A percentile compares a stretch with the other conserved stretches of the same genome.
phyloP scores from a whole-genome alignment of 805 yeast species.

The Cyberlindnera samutprakarnensis region DNA sequence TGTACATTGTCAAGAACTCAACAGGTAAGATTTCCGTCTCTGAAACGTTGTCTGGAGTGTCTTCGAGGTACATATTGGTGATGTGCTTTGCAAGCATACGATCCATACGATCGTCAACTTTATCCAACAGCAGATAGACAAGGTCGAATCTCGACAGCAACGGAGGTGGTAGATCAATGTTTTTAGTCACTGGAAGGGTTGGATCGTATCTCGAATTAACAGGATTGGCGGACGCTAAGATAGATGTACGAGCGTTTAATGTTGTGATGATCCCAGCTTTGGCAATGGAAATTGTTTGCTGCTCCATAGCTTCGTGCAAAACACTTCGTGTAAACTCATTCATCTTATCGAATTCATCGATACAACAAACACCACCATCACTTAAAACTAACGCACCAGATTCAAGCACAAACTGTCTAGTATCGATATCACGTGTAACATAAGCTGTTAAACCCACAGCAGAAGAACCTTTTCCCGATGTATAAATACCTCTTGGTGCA shows the following conservation, averaged over 20 bases:
- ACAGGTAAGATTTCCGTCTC: conserved; percentile 68
- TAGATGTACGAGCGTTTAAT: conserved; percentile 90
- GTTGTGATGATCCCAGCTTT: conserved; percentile 98
- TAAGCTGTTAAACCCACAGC: conserved; percentile 99
- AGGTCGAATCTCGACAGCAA: conserved; percentile 89
- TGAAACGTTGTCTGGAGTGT: conserved; percentile 67
- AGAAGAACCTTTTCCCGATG: conserved; percentile 98
- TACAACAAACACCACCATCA: conserved; percentile 97
- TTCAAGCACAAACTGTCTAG: conserved; percentile 88
- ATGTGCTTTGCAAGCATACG: conserved; percentile 84
- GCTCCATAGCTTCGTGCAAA: conserved; percentile 98
- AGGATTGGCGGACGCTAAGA: conserved; percentile 95
- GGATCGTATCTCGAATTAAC: conserved; percentile 94
- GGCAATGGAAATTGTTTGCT: conserved; percentile 95
- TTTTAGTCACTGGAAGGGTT: conserved; percentile 87
- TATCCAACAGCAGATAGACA: conserved; percentile 86
- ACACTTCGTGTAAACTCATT: conserved; percentile 90
- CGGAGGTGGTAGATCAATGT: conserved; percentile 96
- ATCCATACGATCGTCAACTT: conserved; percentile 81
- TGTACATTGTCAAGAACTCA: conserved; percentile 80
- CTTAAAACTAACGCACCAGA: conserved; percentile 94
- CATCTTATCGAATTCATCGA: no score
- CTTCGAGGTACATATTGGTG: conserved; percentile 88
- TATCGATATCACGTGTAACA: conserved; percentile 88
- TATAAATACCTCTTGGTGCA: conserved; percentile 96